These are phyloP conservation scores for Leccinellum rugosiceps DNA, from an alignment of 768 basidiomycete species.

Conservation along the genomic window DNA sequence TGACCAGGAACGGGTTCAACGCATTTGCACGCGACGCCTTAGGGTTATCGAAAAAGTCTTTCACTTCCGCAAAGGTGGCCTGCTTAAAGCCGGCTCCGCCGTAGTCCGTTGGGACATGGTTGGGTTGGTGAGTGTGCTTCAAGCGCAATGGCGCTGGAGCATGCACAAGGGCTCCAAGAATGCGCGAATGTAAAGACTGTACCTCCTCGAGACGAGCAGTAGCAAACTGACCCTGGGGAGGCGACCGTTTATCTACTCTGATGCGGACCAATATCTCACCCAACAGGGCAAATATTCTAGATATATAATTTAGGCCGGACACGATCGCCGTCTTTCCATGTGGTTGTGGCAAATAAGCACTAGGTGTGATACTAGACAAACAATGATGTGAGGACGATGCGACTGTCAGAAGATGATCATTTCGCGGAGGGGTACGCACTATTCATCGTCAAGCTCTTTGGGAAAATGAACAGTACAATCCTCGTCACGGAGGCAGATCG, in stretches of 20 bases:
- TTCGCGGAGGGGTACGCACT: slow-evolving; percentile 49
- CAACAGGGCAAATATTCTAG: slow-evolving; percentile 79
- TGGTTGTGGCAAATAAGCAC: slow-evolving; percentile 83
- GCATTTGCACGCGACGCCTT: slow-evolving; percentile 83
- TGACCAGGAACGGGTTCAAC: slow-evolving; percentile 84
- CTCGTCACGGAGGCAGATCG: slow-evolving; percentile 84
- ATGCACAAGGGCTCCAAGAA: slow-evolving; percentile 69
- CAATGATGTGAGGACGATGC: slow-evolving; percentile 11
- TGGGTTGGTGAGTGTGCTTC: slow-evolving; percentile 51
- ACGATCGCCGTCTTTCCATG: slow-evolving; percentile 81
- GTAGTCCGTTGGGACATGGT: slow-evolving; percentile 54
- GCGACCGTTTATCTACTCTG: slow-evolving; percentile 81
- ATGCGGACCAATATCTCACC: slow-evolving; percentile 87
- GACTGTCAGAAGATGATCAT: slow-evolving; percentile 29
- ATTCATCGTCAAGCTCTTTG: slow-evolving; percentile 85
- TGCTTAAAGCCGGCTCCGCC: slow-evolving; percentile 73
- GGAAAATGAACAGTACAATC: slow-evolving; percentile 90
- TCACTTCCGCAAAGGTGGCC: slow-evolving; percentile 83
- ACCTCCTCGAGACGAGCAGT: slow-evolving; percentile 84
- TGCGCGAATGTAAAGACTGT: slow-evolving; percentile 72
- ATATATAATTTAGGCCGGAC: slow-evolving; percentile 83
- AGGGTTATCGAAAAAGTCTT: slow-evolving; percentile 90
- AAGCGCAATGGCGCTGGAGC: slow-evolving; percentile 74
- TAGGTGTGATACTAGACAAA: slow-evolving; percentile 68
- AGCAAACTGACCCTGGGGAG: slow-evolving; percentile 81